Evolutionary conservation across 176 grass and related monocot genomes (phyloP).

Genomic region (Oryza rufipogon): DNA sequence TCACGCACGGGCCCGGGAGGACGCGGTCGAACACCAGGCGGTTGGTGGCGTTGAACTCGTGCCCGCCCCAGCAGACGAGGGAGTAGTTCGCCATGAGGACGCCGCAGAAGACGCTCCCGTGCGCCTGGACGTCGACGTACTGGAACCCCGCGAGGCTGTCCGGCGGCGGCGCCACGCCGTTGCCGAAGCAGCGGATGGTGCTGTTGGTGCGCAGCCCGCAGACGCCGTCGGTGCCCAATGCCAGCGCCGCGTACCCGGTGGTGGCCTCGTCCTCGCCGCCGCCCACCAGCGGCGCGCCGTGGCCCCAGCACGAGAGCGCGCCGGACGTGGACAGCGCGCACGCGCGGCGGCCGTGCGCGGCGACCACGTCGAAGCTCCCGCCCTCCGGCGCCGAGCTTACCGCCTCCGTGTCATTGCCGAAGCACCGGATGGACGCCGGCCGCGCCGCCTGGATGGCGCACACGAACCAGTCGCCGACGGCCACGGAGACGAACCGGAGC

Average conservation of each 20-base stretch:
- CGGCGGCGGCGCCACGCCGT: slow-evolving; percentile 35
- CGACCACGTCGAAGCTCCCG: slow-evolving; percentile 48
- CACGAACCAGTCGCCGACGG: slow-evolving; percentile 54
- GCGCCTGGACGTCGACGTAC: slow-evolving; percentile 69
- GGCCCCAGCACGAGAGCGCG: slow-evolving; percentile 64
- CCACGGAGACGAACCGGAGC: slow-evolving; percentile 46
- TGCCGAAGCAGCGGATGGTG: slow-evolving; percentile 72
- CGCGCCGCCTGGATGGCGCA: slow-evolving; percentile 44
- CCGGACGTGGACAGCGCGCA: slow-evolving; percentile 61
- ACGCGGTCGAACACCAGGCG: slow-evolving; percentile 62
- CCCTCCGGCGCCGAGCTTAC: slow-evolving; percentile 36
- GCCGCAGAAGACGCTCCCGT: slow-evolving; percentile 54
- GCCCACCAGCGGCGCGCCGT: slow-evolving; percentile 27
- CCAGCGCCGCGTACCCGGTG: slow-evolving; percentile 50
- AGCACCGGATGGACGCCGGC: slow-evolving; percentile 53
- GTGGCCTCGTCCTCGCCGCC: background rate
- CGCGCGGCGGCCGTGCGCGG: slow-evolving; percentile 47
- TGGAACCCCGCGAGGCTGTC: slow-evolving; percentile 24
- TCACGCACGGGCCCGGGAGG: slow-evolving; percentile 67
- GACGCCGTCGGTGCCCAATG: slow-evolving; percentile 52
- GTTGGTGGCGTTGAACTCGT: slow-evolving; percentile 45
- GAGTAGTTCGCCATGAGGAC: slow-evolving; percentile 81
- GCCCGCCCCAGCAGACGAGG: slow-evolving; percentile 79
- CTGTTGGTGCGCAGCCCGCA: slow-evolving; percentile 67
- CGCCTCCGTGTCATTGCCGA: slow-evolving; percentile 56